Evolutionary conservation across 345 rosid species (phyloP).

Genomic region (Clarkia xantiana): DNA sequence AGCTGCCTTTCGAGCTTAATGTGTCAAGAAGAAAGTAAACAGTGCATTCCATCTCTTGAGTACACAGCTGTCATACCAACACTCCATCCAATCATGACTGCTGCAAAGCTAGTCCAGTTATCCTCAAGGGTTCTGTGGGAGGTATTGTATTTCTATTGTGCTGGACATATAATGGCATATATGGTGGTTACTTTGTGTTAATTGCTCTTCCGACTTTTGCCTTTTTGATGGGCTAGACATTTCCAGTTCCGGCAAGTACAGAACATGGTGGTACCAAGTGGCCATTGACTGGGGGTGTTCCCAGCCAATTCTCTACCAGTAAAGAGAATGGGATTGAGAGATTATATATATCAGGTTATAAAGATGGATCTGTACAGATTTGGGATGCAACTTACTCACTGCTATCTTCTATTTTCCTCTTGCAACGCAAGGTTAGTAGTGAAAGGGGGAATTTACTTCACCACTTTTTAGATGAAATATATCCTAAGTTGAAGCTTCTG

Average conservation of each 20-base stretch:
- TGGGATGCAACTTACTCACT: slow-evolving; percentile 45
- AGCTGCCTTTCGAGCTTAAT: slow-evolving; percentile 24
- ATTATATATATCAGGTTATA: slow-evolving; percentile 49
- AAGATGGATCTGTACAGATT: slow-evolving; percentile 49
- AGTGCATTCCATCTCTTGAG: slow-evolving; percentile 20
- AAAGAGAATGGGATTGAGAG: slow-evolving; percentile 23
- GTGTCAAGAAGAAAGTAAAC: slow-evolving; percentile 35
- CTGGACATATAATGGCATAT: not conserved
- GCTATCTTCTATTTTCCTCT: slow-evolving; percentile 21
- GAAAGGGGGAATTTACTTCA: not conserved
- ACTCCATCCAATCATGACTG: slow-evolving; percentile 36
- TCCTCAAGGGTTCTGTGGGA: slow-evolving; percentile 26
- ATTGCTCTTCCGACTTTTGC: slow-evolving; percentile 1
- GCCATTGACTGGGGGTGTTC: slow-evolving; percentile 62
- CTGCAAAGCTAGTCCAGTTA: slow-evolving; percentile 22
- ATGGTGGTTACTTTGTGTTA: not conserved
- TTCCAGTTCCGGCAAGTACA: slow-evolving; percentile 13
- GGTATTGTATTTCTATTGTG: slow-evolving; percentile 22
- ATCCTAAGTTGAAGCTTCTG: slow-evolving; percentile 8
- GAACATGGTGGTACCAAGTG: slow-evolving; percentile 20
- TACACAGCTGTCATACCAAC: slow-evolving; percentile 36
- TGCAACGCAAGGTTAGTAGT: slow-evolving; percentile 33
- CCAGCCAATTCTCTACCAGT: slow-evolving; percentile 21
- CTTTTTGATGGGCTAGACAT: slow-evolving; percentile 14
- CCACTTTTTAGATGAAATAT: slow-evolving; percentile 1